phyloP scores from a whole-genome alignment of 2,329 filamentous ascomycete species.

The Fusarium sambucinum region DNA sequence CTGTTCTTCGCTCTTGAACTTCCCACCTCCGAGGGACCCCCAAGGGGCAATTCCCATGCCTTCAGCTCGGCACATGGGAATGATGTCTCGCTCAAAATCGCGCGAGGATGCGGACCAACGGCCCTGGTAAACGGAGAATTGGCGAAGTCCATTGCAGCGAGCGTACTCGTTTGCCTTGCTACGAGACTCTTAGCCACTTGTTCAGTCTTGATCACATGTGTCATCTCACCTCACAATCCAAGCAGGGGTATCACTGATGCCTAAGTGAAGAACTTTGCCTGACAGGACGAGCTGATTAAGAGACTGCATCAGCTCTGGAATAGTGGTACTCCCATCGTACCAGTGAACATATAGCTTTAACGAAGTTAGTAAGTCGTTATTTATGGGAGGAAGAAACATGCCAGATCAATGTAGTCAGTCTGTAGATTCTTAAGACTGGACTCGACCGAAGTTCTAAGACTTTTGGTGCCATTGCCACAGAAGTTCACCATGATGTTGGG shows the following conservation, averaged over 20 bases:
- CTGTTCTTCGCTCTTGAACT: constrained; percentile 58
- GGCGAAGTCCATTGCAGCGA: constrained; percentile 74
- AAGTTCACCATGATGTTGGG: constrained; percentile 64
- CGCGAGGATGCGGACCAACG: constrained; percentile 56
- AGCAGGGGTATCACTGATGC: constrained; percentile 76
- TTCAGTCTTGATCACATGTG: background rate
- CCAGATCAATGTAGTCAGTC: constrained; percentile 77
- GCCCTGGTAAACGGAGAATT: constrained; percentile 68
- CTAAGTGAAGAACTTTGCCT: constrained; percentile 75
- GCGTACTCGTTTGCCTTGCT: constrained; percentile 77
- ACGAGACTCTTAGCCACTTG: constrained; percentile 17
- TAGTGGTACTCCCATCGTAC: constrained; percentile 77
- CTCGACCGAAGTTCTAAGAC: constrained; percentile 66
- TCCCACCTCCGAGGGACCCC: constrained; percentile 66
- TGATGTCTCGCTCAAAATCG: constrained; percentile 59
- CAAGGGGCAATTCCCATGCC: constrained; percentile 69
- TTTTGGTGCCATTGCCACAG: constrained; percentile 72
- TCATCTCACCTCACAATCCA: constrained; percentile 68
- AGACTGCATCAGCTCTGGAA: constrained; percentile 76
- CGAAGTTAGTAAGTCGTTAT: background rate
- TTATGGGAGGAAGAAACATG: constrained; percentile 44
- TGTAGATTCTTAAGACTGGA: constrained; percentile 70
- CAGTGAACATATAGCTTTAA: constrained; percentile 69
- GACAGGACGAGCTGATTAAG: constrained; percentile 70
- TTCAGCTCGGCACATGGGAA: constrained; percentile 58